Evolutionary conservation across 148 eudicot genomes (phyloP), one percentile per base, ranked within the genome.

Genomic region (Camellia sinensis): DNA sequence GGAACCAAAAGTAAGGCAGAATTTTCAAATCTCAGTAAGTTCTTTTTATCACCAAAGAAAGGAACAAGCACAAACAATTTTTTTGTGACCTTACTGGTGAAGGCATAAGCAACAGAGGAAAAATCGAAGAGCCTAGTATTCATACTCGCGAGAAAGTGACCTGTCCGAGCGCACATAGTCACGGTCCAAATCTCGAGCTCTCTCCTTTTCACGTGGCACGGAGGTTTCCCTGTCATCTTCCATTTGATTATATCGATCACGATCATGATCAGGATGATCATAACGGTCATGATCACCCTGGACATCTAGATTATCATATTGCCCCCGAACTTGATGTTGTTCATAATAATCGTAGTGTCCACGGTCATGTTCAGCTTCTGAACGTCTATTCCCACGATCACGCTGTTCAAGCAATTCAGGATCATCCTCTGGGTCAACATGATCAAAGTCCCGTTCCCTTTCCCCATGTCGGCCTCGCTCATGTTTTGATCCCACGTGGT

Each of bases 381-480:
- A 73, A 71, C 72, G 86, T 71, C 80, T 86, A 67, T 88, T 85
- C 21, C 83, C 89, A 52, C 81, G 91, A 75, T 89, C 97, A 76
- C 89, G 71, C 77, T 85, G 84, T 14, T 88, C 91, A 83, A 83
- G 87, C 91, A 90, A 85, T 5, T 84, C 91, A 73, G 71, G 87
- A 77, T 88, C 89, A 9, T 89, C 95, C 46, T 88, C 94, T 7
- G 84, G 80, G 66, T 89, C 90, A 37, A 11, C 85, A 68, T 67
- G 80, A 61, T 86, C 95, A 86, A 87, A 86, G n/a, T 83, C 82
- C 37, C 76, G 84, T 45, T 89, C 87, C 46, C 85, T 85, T 10
- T 89, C 96, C 68, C 85, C 91, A 77, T 87, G 91, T 60, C 88
- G 86, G 46, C 80, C 89, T 41, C 98, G 86, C 41, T 91, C 98